These are phyloP conservation scores for Mycena belliarum DNA, from an alignment of 768 basidiomycete genomes.

Conservation along the genomic window DNA sequence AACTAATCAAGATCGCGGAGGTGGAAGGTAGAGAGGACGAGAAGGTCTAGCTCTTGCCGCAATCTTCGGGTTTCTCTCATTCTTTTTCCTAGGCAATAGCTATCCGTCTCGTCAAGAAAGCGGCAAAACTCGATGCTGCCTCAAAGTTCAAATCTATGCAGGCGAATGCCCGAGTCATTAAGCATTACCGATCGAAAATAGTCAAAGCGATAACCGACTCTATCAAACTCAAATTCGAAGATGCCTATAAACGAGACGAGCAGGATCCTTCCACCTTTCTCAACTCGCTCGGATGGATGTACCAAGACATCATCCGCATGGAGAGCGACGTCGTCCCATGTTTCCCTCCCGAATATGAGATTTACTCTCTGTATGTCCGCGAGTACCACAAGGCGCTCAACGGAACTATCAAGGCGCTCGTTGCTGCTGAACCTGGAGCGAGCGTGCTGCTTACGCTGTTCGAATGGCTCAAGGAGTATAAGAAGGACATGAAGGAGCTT, in stretches of 20 bases:
- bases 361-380: constrained; percentile 78
- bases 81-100: constrained; percentile 71
- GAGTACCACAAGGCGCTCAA: constrained; percentile 91
- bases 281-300: constrained; percentile 83
- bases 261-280: constrained; percentile 74
- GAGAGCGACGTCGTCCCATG: constrained; percentile 87
- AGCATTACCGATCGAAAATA: constrained; percentile 92
- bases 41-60: constrained; percentile 55
- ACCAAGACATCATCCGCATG: constrained; percentile 92
- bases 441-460: constrained; percentile 82
- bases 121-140: constrained; percentile 89
- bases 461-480: constrained; percentile 96
- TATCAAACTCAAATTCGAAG: constrained; percentile 70
- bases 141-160: constrained; percentile 93
- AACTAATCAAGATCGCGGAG: constrained; percentile 90
- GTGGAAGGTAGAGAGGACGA: constrained; percentile 92
- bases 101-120: constrained; percentile 91
- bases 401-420: constrained; percentile 65
- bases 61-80: neutral
- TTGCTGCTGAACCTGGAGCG: constrained; percentile 82
- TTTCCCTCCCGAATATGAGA: constrained; percentile 92
- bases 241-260: constrained; percentile 61
- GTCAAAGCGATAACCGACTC: constrained; percentile 78
- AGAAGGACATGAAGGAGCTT: constrained; percentile 92
- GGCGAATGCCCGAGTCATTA: constrained; percentile 89